phyloP scores from a whole-genome alignment of 805 yeast genomes.

The Hermanozyma aechmeae region DNA sequence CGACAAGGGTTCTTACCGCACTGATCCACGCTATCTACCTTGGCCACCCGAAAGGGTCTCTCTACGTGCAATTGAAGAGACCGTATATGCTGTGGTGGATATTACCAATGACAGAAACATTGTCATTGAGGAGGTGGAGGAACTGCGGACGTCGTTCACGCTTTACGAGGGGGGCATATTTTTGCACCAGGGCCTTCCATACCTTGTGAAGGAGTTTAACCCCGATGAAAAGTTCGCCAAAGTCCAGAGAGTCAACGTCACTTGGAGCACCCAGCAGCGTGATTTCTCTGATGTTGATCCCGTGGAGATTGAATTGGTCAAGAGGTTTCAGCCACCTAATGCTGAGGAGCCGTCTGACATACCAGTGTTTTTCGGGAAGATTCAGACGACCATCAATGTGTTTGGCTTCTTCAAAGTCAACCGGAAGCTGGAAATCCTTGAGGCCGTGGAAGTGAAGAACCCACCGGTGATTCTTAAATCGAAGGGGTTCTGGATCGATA shows the following conservation, averaged over 20 bases:
- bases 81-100: constrained; percentile 82
- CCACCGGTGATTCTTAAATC: constrained; percentile 68
- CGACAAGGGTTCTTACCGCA: constrained; percentile 19
- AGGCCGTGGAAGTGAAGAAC: constrained; percentile 84
- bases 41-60: constrained; percentile 75
- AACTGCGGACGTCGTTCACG: constrained; percentile 81
- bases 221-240: constrained; percentile 72
- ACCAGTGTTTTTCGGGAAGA: constrained; percentile 70
- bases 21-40: constrained; percentile 50
- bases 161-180: constrained; percentile 88
- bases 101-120: constrained; percentile 66
- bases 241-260: constrained; percentile 83
- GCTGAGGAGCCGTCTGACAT: constrained; percentile 23
- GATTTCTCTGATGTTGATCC: constrained; percentile 95
- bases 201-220: constrained; percentile 76
- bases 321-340: constrained; percentile 41
- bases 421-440: constrained; percentile 67
- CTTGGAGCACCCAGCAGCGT: constrained; percentile 87
- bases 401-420: constrained; percentile 92
- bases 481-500: constrained; percentile 88
- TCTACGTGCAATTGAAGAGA: constrained; percentile 76
- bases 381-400: constrained; percentile 64
- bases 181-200: constrained; percentile 89
- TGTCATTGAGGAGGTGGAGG: constrained; percentile 84
- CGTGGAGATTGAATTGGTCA: constrained; percentile 51